Conservation (phyloP, 2,329 filamentous ascomycete species). For the Aspergillus sp. region DNA sequence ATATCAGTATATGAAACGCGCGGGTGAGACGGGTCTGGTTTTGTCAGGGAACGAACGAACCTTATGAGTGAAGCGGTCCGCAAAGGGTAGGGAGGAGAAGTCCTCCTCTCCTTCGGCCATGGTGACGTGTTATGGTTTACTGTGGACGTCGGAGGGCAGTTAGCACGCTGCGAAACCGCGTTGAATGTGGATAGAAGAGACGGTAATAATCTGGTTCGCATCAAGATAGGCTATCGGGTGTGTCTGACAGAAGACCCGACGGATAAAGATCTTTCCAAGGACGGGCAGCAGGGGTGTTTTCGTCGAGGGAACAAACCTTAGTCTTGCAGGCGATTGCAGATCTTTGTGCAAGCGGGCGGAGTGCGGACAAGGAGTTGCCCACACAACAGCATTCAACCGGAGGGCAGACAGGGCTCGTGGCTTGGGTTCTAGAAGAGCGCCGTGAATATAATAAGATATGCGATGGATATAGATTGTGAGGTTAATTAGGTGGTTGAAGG, state of each 20-base stretch:
- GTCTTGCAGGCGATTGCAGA: slow-evolving; percentile 19
- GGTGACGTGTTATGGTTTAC: slow-evolving; percentile 17
- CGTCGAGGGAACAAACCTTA: slow-evolving; percentile 15
- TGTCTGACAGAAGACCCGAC: neutral
- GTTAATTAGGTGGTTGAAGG: neutral
- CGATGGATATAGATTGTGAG: neutral
- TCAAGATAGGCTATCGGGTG: neutral
- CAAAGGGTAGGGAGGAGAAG: slow-evolving; percentile 43
- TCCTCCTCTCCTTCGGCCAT: slow-evolving; percentile 47
- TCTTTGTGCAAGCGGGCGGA: slow-evolving; percentile 15
- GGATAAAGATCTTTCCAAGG: neutral
- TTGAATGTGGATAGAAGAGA: neutral
- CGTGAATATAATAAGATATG: neutral
- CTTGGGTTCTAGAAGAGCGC: neutral
- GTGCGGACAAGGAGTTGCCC: slow-evolving; percentile 10
- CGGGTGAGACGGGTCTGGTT: neutral
- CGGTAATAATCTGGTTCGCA: neutral
- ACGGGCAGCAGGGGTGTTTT: neutral
- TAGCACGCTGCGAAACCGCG: slow-evolving; percentile 1
- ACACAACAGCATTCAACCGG: slow-evolving; percentile 10
- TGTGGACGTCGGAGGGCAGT: slow-evolving; percentile 5
- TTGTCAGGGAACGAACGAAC: slow-evolving; percentile 22
- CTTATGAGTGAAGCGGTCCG: slow-evolving; percentile 46
- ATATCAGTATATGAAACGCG: slow-evolving; percentile 21
- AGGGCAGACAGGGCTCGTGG: neutral